Evolutionary conservation across 2,329 filamentous ascomycete genomes (phyloP).

Genomic region (Aspergillus arachidicola): DNA sequence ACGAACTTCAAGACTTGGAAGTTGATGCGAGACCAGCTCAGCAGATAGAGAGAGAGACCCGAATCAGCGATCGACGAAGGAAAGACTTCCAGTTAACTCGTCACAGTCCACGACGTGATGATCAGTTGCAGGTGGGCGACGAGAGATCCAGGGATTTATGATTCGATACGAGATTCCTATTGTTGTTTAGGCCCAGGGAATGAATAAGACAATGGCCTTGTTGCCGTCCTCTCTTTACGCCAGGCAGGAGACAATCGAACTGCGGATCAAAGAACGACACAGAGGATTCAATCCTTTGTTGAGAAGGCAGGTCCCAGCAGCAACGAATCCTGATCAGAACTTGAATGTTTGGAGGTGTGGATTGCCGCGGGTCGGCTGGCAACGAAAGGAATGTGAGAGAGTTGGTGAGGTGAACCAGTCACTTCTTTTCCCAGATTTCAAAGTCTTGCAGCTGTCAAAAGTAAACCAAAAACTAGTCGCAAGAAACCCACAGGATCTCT

Average conservation of each 20-base stretch:
- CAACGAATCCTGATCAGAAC: neutral
- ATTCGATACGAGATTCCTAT: neutral
- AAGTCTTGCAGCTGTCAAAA: neutral
- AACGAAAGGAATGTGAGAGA: conserved; percentile 34
- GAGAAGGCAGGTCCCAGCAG: neutral
- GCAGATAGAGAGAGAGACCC: conserved; percentile 2
- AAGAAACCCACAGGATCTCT: conserved; percentile 11
- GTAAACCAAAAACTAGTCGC: conserved; percentile 1
- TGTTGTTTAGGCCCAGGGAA: neutral
- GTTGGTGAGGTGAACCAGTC: conserved; percentile 26
- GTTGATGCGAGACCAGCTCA: conserved; percentile 36
- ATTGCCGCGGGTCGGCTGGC: conserved; percentile 20
- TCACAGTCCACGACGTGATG: neutral
- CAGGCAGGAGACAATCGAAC: neutral
- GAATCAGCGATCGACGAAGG: conserved; percentile 6
- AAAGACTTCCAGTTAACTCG: neutral
- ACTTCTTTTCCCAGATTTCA: conserved; percentile 10
- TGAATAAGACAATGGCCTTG: conserved; percentile 10
- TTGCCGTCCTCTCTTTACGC: neutral
- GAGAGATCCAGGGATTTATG: conserved; percentile 1
- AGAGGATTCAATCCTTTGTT: neutral
- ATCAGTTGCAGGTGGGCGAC: neutral
- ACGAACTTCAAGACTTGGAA: conserved; percentile 4
- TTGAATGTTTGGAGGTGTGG: conserved; percentile 3
- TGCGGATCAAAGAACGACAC: neutral